These are phyloP conservation scores for Fusarium sp. DNA, from an alignment of 2,329 filamentous ascomycete species.

Conservation along the genomic window DNA sequence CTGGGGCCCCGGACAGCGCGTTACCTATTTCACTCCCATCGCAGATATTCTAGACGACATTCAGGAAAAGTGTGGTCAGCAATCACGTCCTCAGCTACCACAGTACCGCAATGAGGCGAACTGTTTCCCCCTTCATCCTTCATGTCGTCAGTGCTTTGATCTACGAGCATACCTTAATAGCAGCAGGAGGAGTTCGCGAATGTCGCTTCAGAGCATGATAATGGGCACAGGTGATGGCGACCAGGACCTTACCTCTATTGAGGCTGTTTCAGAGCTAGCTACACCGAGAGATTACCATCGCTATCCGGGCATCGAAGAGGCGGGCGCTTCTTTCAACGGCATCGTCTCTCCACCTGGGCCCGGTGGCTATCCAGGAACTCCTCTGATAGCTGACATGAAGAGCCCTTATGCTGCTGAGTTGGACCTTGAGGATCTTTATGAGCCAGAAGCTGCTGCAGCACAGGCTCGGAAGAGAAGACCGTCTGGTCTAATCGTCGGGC, in stretches of 20 bases:
- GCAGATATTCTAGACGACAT: constrained; percentile 61
- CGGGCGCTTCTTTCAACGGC: constrained; percentile 52
- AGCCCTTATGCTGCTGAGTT: constrained; percentile 57
- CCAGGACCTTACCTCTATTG: constrained; percentile 56
- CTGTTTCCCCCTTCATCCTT: constrained; percentile 56
- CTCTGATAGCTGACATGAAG: constrained; percentile 52
- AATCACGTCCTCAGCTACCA: constrained; percentile 56
- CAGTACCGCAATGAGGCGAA: constrained; percentile 58
- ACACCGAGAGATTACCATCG: constrained; percentile 57
- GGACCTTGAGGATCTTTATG: constrained; percentile 53
- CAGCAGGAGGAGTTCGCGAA: constrained; percentile 58
- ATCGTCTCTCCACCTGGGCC: constrained; percentile 43
- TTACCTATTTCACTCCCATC: constrained; percentile 61
- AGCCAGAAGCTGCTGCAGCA: constrained; percentile 6
- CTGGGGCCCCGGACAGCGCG: constrained; percentile 57
- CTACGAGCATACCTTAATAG: constrained; percentile 57
- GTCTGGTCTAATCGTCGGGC: neutral
- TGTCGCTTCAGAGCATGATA: constrained; percentile 60
- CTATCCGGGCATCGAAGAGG: constrained; percentile 54
- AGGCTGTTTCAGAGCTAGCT: constrained; percentile 58
- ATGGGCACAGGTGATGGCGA: constrained; percentile 54
- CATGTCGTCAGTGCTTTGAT: constrained; percentile 59
- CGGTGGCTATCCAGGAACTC: constrained; percentile 45
- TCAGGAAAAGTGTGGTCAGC: constrained; percentile 59
- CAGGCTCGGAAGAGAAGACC: constrained; percentile 40